Evolutionary conservation across 345 rosid genomes (phyloP).

Genomic region (Eucalyptus curtisii): DNA sequence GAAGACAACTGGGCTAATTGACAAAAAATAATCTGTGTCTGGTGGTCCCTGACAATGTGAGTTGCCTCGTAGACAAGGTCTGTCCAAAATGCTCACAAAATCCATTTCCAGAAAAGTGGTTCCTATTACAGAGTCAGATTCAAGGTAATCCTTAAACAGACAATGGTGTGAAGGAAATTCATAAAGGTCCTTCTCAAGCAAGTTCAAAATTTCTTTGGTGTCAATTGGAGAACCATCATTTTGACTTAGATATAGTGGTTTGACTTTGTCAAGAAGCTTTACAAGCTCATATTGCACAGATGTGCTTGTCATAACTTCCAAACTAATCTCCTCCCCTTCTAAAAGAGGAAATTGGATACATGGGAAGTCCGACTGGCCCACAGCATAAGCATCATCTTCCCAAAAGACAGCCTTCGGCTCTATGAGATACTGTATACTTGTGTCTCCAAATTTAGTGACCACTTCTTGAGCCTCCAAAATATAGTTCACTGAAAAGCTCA

Average conservation of each 20-base stretch:
- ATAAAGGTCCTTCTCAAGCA: conserved; percentile 15
- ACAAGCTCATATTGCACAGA: conserved; percentile 33
- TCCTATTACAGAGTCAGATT: conserved; percentile 17
- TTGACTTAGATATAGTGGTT: conserved; percentile 12
- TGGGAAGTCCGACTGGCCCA: conserved; percentile 12
- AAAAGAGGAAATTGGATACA: conserved; percentile 33
- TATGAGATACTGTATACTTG: conserved; percentile 24
- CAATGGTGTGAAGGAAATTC: conserved; percentile 36
- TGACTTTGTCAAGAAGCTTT: conserved; percentile 25
- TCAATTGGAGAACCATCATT: conserved; percentile 7
- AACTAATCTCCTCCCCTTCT: conserved; percentile 60
- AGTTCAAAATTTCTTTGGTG: conserved; percentile 31
- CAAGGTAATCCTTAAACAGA: conserved; percentile 20
- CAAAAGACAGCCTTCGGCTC: conserved; percentile 9
- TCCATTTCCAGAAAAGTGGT: conserved; percentile 23
- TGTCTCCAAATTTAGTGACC: conserved; percentile 38
- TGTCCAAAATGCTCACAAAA: conserved; percentile 31
- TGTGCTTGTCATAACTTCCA: conserved; percentile 17
- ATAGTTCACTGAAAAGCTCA: conserved; percentile 10
- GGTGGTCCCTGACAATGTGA: conserved; percentile 7
- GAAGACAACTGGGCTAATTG: conserved; percentile 12
- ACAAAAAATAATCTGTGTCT: conserved; percentile 6
- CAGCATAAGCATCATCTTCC: conserved; percentile 34
- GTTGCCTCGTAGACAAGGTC: conserved; percentile 2
- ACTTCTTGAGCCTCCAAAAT: conserved; percentile 27